These are phyloP conservation scores for Paramecium biaurelia DNA, from an alignment of 73 alveolate genomes.

Conservation along the genomic window DNA sequence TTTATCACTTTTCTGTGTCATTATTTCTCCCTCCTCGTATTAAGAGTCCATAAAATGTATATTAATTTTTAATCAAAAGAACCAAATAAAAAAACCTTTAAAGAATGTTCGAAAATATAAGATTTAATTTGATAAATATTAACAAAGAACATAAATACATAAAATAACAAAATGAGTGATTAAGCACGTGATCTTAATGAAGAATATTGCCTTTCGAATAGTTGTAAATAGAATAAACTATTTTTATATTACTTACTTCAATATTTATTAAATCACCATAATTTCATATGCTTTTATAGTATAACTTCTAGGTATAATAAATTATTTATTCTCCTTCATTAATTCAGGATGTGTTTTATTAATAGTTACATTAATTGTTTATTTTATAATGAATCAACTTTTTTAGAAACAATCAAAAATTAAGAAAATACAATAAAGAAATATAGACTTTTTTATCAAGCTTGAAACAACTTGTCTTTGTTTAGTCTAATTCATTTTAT, in stretches of 20 bases:
- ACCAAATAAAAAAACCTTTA: not conserved
- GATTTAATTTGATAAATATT: not conserved
- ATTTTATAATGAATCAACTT: too few species aligned
- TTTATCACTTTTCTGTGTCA: not conserved
- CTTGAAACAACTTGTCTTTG: not conserved
- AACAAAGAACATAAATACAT: not conserved
- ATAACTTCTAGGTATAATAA: too few species aligned
- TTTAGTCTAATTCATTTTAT: not conserved
- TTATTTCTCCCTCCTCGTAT: conserved; percentile 19
- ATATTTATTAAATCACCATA: not conserved
- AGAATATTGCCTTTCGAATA: not conserved
- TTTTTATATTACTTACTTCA: not conserved
- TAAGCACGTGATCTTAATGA: not conserved
- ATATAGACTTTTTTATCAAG: too few species aligned
- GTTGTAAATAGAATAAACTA: not conserved
- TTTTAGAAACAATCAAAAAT: too few species aligned
- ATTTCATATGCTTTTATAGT: not conserved
- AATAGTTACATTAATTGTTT: too few species aligned
- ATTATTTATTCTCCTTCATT: too few species aligned
- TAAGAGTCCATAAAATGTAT: not conserved
- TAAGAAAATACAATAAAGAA: too few species aligned
- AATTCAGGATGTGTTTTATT: too few species aligned
- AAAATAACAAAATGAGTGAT: not conserved
- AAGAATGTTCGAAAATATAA: not conserved
- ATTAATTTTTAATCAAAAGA: not conserved